phyloP scores from a whole-genome alignment of 805 yeast species.

The Monosporozyma siamensis region DNA sequence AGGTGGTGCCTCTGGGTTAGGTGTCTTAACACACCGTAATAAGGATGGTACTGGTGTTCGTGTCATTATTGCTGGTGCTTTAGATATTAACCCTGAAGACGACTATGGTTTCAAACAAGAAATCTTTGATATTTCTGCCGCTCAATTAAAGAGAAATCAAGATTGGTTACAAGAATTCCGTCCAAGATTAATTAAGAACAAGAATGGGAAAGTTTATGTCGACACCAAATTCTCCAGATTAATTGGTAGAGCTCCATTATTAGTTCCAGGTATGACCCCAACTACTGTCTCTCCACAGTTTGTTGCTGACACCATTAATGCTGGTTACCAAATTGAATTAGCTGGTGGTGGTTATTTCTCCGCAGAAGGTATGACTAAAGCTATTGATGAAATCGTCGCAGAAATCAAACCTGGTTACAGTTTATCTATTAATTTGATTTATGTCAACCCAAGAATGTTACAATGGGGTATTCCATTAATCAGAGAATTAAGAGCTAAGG shows the following conservation, averaged over 20 bases:
- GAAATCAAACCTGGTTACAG: conserved; percentile 78
- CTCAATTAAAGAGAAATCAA: conserved; percentile 67
- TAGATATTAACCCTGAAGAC: conserved; percentile 62
- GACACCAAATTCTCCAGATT: conserved; percentile 91
- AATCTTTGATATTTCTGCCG: conserved; percentile 60
- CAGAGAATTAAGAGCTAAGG: conserved; percentile 76
- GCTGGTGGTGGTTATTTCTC: conserved; percentile 98
- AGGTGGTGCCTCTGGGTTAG: conserved; percentile 95
- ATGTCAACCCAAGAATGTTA: conserved; percentile 94
- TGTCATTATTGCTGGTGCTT: conserved; percentile 84
- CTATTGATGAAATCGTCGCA: conserved; percentile 63
- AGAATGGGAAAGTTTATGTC: conserved; percentile 65
- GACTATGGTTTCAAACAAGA: conserved; percentile 96
- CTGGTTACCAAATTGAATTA: conserved; percentile 95
- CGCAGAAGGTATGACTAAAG: conserved; percentile 59
- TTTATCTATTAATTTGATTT: conserved; percentile 83
- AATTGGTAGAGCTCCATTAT: conserved; percentile 88
- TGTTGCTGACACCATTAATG: conserved; percentile 86
- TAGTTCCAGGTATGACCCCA: conserved; percentile 99
- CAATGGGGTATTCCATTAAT: conserved; percentile 99
- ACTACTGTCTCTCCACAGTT: conserved; percentile 91
- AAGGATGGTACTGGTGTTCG: conserved; percentile 98
- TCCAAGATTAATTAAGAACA: conserved; percentile 76
- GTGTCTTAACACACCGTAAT: conserved; percentile 91
- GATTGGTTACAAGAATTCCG: conserved; percentile 86